A percentile compares a stretch with the other conserved stretches of the same genome.
These are phyloP conservation scores for Penicillium robsamsonii DNA, from an alignment of 495 filamentous ascomycete species.

Conservation along the genomic window DNA sequence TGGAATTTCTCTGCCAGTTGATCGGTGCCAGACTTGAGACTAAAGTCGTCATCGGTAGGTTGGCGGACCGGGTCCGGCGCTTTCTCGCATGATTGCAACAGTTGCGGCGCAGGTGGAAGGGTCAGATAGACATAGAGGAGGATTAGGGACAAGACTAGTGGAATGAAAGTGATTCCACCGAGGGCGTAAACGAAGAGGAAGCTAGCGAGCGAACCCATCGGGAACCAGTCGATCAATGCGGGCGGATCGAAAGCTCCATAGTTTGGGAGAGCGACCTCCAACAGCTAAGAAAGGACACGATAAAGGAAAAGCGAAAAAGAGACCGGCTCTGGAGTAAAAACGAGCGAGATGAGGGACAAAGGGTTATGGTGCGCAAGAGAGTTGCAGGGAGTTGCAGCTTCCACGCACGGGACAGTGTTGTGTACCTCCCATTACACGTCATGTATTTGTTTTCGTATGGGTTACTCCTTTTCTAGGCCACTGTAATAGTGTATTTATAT, in stretches of 20 bases:
- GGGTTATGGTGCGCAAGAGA: constrained; percentile 12
- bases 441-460: constrained; percentile 2
- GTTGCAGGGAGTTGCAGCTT: constrained; percentile 27
- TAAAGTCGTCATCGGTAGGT: constrained; percentile 47
- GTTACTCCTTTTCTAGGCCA: not conserved
- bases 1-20: constrained; percentile 55
- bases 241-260: constrained; percentile 36
- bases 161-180: constrained; percentile 89
- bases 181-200: constrained; percentile 78
- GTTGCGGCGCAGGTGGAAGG: constrained; percentile 48
- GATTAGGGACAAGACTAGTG: constrained; percentile 62
- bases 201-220: constrained; percentile 66
- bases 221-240: constrained; percentile 38
- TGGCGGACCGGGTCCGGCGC: constrained; percentile 28
- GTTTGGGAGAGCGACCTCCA: constrained; percentile 23
- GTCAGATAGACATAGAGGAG: constrained; percentile 68
- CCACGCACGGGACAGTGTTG: constrained; percentile 19
- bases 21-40: constrained; percentile 49
- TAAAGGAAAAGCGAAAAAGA: constrained; percentile 23
- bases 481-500: not conserved
- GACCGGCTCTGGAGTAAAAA: constrained; percentile 21
- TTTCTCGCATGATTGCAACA: constrained; percentile 44
- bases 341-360: constrained; percentile 12
- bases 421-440: constrained; percentile 10
- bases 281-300: constrained; percentile 10